Evolutionary conservation across 352 stramenopile species (phyloP), one percentile per base, ranked within the genome.

Genomic region (Achlya hypogyna): DNA sequence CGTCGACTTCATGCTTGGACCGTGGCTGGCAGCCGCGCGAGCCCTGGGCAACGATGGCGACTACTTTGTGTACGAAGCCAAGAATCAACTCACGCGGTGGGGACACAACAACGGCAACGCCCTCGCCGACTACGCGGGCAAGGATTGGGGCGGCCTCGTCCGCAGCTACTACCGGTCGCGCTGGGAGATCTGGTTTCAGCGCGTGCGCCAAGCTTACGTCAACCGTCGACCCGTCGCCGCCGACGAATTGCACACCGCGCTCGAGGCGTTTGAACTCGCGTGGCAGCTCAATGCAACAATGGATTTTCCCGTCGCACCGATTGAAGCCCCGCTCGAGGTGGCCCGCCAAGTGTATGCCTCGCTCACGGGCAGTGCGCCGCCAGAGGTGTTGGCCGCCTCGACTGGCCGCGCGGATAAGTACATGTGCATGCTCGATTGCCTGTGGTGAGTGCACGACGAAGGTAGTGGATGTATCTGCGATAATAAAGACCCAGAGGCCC

Each of bases 21-120:
- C 79, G 6, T 91, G 82, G 82, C 80, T 89, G 60, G 68, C 70
- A 14, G 78, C 88, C 62, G 82, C 82, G 0, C 74, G 75, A 9
- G 71, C 73, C 0, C 72, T 91, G 6, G 78, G 65, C 9, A 54
- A 60, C 16, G 63, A 51, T 0, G 69, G 81, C 25, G 28, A 35
- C 5, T 91, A 91, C 66, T 87, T 82, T 59, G 82, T 89, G 71
- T 91, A 88, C 67, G 79, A 91, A 69, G 82, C 82, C 23, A 78
- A 80, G 16, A 91, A 91, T 66, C 81, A 89, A 69, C 74, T 91
- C 40, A 91, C 82, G 4, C 79, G 82, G 1, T 91, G 82, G 82
- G 82, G 82, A 8, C 79, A 91, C 72, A 74, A 88, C 74, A 91
- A 91, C 73, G 71, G 72, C 40, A 80, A 91, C 49, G 69, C 77